phyloP scores from a whole-genome alignment of 140 eudicot genomes.

The Flaveria floridana region DNA sequence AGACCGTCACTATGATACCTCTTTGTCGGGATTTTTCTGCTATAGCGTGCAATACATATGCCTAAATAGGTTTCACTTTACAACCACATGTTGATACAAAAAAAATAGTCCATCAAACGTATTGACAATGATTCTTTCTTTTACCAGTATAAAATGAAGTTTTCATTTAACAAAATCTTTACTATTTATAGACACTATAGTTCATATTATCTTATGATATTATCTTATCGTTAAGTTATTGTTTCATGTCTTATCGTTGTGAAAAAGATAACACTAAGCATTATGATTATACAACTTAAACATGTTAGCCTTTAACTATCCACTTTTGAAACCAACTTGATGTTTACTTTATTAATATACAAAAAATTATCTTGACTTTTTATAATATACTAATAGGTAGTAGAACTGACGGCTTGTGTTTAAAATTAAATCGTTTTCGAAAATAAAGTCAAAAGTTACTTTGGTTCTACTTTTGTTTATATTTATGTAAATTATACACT shows the following conservation, averaged over 20 bases:
- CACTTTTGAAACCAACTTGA: not conserved
- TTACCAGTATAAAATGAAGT: too few species aligned
- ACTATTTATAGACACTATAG: not conserved
- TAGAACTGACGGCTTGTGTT: not conserved
- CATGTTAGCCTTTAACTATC: not conserved
- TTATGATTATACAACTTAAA: not conserved
- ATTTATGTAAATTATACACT: conserved; percentile 24
- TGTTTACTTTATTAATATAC: not conserved
- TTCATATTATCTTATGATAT: not conserved
- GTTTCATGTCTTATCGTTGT: not conserved
- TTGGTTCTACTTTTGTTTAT: conserved; percentile 27
- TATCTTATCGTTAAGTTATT: not conserved
- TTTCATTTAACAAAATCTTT: not conserved
- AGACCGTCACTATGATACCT: too few species aligned
- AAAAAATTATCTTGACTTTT: not conserved
- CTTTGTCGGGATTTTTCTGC: too few species aligned
- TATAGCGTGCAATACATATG: too few species aligned
- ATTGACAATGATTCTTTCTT: not conserved
- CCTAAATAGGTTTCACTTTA: too few species aligned
- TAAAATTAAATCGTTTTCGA: not conserved
- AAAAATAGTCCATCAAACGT: too few species aligned
- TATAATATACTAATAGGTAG: not conserved
- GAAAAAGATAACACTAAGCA: not conserved
- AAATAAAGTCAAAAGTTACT: not conserved
- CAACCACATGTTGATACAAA: too few species aligned